phyloP scores from a whole-genome alignment of 169 alveolate genomes.

The Amoebophrya sp. region DNA sequence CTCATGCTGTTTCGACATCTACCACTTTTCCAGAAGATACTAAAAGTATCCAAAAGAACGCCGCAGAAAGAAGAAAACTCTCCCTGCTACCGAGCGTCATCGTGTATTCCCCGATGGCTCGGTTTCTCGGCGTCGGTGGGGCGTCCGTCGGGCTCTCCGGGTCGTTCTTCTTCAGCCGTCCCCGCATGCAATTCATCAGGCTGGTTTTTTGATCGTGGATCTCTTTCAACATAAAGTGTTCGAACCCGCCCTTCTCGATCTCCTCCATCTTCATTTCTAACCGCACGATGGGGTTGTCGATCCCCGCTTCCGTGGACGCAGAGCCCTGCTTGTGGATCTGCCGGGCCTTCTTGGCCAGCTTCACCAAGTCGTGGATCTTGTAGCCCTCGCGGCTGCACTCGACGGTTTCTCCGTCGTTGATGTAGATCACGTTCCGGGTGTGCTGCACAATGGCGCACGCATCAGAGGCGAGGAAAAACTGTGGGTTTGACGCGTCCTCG shows the following conservation, averaged over 20 bases:
- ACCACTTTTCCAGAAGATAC: no score
- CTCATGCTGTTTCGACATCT: no score
- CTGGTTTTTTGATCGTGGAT: slow-evolving; percentile 42
- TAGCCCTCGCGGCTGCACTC: slow-evolving; percentile 26
- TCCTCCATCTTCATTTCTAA: slow-evolving; percentile 22
- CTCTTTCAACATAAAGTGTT: slow-evolving; percentile 35
- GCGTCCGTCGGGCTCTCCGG: slow-evolving; percentile 33
- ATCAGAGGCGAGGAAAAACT: slow-evolving; percentile 32
- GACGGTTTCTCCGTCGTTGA: slow-evolving; percentile 32
- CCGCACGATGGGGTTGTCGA: slow-evolving; percentile 27
- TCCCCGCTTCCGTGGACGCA: slow-evolving; percentile 24
- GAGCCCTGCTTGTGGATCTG: not conserved
- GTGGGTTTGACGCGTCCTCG: not conserved
- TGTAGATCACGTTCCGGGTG: slow-evolving; percentile 24
- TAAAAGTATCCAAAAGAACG: no score
- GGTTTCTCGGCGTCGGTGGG: not conserved
- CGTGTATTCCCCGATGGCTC: not conserved
- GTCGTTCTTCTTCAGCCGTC: not conserved
- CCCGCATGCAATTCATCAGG: slow-evolving; percentile 45
- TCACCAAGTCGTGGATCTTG: not conserved
- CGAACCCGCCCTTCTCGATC: slow-evolving; percentile 35
- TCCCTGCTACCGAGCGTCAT: not conserved
- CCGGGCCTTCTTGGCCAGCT: slow-evolving; percentile 3
- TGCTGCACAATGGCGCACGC: slow-evolving; percentile 37
- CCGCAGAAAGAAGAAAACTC: no score